Evolutionary conservation across 2,329 filamentous ascomycete species (phyloP), one percentile per base, ranked within the genome.

Genomic region (Chaetomiaceae sp.): DNA sequence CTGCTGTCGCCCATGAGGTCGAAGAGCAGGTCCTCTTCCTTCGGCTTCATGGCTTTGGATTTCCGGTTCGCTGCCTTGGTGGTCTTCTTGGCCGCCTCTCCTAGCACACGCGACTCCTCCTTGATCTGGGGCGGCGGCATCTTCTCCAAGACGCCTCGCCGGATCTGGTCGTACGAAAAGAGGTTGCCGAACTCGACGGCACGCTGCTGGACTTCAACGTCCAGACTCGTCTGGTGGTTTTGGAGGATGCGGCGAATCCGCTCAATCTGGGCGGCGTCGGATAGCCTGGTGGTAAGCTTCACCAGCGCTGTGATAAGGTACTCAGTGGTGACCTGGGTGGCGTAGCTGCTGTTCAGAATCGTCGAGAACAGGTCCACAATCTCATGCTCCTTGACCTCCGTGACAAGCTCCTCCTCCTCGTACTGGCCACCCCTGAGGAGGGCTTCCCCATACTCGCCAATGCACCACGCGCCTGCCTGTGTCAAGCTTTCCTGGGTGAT

Each of bases 121-220:
- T 92, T 90, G 65, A 99, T 97, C 69, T 97, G 92, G 8, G 94
- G 94, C 1, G 94, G 83, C 7, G 94, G 94, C 95, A 99, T 99
- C 70, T 94, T 95, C 72, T 99, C 94, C 11, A 99, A 76, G 3
- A 99, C 94, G 54, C 94, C 94, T 55, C 82, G 82, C 51, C 92
- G 85, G 53, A 99, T 88, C 56, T 90, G 79, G 62, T 99, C 91
- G 64, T 90, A 90, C 0, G 83, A 82, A 65, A 99, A 97, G n/a
- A 99, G 78, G 65, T 97, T 97, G 54, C 85, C 83, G 65, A 97
- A 99, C 69, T 99, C 94, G 19, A 96, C 91, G 5, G 92, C 88
- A 68, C 94, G 85, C 71, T 99, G 94, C 70, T 99, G 95, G 22
- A 97, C 88, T 69, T 99, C 94, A 23, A 97, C 87, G 65, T 95